Conservation (phyloP, 2,329 filamentous ascomycete genomes). For the Pseudogymnoascus sp. region DNA sequence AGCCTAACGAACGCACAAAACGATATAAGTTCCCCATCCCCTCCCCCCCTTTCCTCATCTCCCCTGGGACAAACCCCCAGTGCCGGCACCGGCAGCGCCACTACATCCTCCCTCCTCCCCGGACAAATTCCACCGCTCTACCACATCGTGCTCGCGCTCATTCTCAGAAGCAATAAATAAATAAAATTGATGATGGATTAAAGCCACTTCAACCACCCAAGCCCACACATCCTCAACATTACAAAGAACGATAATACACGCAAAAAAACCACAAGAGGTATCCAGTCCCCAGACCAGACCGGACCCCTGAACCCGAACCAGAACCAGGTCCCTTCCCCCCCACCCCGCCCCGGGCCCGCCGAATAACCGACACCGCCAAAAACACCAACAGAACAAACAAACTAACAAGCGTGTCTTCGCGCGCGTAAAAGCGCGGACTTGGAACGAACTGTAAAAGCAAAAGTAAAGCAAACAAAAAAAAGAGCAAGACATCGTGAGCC, state of each 20-base stretch:
- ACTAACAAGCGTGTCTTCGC: neutral
- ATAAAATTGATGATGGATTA: neutral
- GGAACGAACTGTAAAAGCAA: too few relatives aligned
- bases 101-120: neutral
- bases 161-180: neutral
- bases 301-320: too few relatives aligned
- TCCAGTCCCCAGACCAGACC: too few relatives aligned
- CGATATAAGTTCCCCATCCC: neutral
- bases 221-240: neutral
- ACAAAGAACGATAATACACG: neutral
- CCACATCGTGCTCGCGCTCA: neutral
- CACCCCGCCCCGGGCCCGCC: too few relatives aligned
- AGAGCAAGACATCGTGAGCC: neutral
- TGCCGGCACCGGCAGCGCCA: neutral
- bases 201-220: neutral
- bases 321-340: too few relatives aligned
- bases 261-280: too few relatives aligned
- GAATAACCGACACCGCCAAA: too few relatives aligned
- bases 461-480: neutral
- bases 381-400: neutral
- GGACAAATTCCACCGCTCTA: neutral
- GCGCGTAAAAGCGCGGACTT: neutral
- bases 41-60: neutral
- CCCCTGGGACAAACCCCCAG: neutral
- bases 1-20: neutral